These are phyloP conservation scores for Mucor mucedo DNA, from an alignment of 371 early-diverging fungal genomes.

Conservation along the genomic window DNA sequence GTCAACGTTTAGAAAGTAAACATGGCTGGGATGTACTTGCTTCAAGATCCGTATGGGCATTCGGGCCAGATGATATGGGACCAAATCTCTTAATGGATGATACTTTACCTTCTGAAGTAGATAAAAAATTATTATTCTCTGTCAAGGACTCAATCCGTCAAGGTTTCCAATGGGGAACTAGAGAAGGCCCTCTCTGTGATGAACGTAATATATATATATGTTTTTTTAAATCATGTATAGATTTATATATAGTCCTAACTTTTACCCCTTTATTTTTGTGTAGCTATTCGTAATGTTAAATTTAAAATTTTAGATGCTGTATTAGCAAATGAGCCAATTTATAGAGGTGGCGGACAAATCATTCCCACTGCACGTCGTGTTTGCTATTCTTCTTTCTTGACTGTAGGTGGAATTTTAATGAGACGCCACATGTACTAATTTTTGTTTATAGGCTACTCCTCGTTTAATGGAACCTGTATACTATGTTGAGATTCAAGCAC, in stretches of 20 bases:
- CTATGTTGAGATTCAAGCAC: constrained; percentile 95
- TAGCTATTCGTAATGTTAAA: constrained; percentile 92
- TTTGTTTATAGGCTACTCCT: constrained; percentile 77
- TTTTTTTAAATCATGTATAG: not conserved
- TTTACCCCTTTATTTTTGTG: not conserved
- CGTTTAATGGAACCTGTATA: constrained; percentile 97
- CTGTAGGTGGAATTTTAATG: constrained; percentile 48
- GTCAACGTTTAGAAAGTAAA: constrained; percentile 78
- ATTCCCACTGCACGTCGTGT: constrained; percentile 98
- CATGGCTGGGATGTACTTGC: constrained; percentile 96
- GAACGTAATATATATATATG: constrained; percentile 75
- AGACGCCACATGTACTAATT: not conserved
- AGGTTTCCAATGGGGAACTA: constrained; percentile 97
- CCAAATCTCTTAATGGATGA: constrained; percentile 96
- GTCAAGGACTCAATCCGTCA: constrained; percentile 88
- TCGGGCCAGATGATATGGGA: constrained; percentile 92
- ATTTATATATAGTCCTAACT: not conserved
- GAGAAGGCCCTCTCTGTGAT: constrained; percentile 96
- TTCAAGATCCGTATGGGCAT: constrained; percentile 94
- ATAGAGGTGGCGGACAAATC: constrained; percentile 96
- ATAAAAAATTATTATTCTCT: constrained; percentile 79
- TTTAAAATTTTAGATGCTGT: constrained; percentile 90
- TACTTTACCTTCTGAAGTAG: constrained; percentile 87
- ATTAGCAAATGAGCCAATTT: constrained; percentile 87
- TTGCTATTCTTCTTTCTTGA: constrained; percentile 94